Evolutionary conservation across 2,329 filamentous ascomycete species (phyloP), one percentile per base, ranked within the genome.

Genomic region (Aspergillus sclerotialis): DNA sequence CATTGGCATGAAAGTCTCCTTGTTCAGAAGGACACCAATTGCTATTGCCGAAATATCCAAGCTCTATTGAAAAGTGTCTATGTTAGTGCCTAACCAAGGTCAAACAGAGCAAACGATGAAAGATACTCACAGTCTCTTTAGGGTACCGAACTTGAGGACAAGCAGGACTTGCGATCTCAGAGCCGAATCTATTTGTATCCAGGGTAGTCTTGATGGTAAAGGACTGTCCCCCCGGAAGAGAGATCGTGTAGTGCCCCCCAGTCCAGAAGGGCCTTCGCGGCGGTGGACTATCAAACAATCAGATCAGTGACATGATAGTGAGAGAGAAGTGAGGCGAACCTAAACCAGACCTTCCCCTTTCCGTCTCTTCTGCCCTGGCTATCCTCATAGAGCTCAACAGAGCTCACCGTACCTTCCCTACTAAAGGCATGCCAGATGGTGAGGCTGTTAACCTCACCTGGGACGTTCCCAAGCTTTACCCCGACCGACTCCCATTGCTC

Each of bases 1-100:
- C 69, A 84, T 75, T 7, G 68, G 57, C 52, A 80, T 73, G 69
- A 88, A 77, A 0, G 65, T 64, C 3, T 60, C 63, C 4, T 73
- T 68, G 1, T 68, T 59, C 2, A 70, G 46, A 60, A 78, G 68
- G 26, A 77, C 64, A 0, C 84, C 83, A 45, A 88, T 82, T 12
- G 77, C 70, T 2, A 88, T 49, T 0, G 60, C 63, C 1, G 53
- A 46, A 3, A 72, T 64, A 2, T 55, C 48, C 2, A 78, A 42
- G 11, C 51, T 64, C 55, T 73, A 58, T 13, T 7, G 24, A 14
- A 9, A 27, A 31, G 30, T 16, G 21, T 35, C 9, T 13, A 2
- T 25, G 8, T 36, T 4, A 37, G 23, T 3, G 16, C 12, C 11
- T 5, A 4, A 8, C 33, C 18, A 28, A n/a, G n/a, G n/a, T n/a